phyloP scores from a whole-genome alignment of 2,329 filamentous ascomycete species.

The Rhinocladiella mackenziei region DNA sequence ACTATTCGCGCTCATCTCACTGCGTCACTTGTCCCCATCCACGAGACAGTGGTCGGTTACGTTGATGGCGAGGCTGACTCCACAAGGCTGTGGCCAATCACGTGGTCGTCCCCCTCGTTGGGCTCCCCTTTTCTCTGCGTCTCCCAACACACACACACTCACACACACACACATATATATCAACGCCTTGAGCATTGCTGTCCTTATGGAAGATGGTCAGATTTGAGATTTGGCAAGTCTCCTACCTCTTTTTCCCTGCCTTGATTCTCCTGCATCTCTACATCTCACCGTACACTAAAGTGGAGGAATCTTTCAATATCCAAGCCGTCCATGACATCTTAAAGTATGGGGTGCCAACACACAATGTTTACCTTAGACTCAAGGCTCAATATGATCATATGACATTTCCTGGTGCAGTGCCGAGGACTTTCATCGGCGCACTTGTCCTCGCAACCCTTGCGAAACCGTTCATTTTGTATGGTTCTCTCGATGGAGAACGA shows the following conservation, averaged over 20 bases:
- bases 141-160: neutral
- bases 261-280: slow-evolving; percentile 66
- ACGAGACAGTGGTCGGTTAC: too few species aligned
- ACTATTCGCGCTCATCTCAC: too few species aligned
- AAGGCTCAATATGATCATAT: slow-evolving; percentile 77
- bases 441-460: slow-evolving; percentile 69
- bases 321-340: slow-evolving; percentile 90
- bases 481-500: slow-evolving; percentile 51
- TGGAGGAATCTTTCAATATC: slow-evolving; percentile 97
- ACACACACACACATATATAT: too few species aligned
- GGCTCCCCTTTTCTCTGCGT: neutral
- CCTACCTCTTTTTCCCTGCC: slow-evolving; percentile 46
- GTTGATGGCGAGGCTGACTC: too few species aligned
- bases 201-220: slow-evolving; percentile 14
- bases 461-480: slow-evolving; percentile 59
- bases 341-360: slow-evolving; percentile 65
- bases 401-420: slow-evolving; percentile 83
- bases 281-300: slow-evolving; percentile 85
- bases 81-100: slow-evolving; percentile 1
- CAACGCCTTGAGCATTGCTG: neutral
- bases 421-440: slow-evolving; percentile 82
- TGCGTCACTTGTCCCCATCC: too few species aligned
- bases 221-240: slow-evolving; percentile 47
- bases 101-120: neutral
- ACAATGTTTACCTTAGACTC: slow-evolving; percentile 52